Evolutionary conservation across 192 early-diverging fungal genomes (phyloP), one percentile per base, ranked within the genome.

Genomic region (Umbelopsis sp.): DNA sequence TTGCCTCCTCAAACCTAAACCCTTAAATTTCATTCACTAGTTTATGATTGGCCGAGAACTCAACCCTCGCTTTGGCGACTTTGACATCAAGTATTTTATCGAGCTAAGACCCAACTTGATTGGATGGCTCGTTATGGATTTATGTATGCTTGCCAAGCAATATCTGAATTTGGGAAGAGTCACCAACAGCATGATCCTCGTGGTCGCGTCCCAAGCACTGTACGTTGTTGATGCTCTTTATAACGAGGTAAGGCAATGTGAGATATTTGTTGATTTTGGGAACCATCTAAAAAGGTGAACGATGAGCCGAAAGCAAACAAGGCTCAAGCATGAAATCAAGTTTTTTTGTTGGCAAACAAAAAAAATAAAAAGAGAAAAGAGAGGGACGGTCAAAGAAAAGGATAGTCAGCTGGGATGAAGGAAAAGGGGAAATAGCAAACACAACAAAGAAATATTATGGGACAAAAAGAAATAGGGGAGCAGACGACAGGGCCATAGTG

Each of bases 41-140:
- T 97, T 94, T 69, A 95, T 93, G 74, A 95, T 99, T 53, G 97
- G 97, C 7, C 87, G 97, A 67, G 96, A 97, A 74, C 86, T 99
- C 50, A 99, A 97, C 81, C 97, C 97, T 64, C 90, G 97, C 30
- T 77, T 95, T 50, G 84, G 87, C 21, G 47, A 71, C 1, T 87
- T 97, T 53, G 97, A 99, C 72, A 82, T 99, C 72, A 99, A 99
- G 83, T 93, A 83, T 78, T 93, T 99, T 73, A 87, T 88, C 72
- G 97, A 97, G 81, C 86, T 99, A 51, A 83, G 96, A n/a, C 96
- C 96, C 3, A 96, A 96, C 2, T 81, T 99, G 49, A 93, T 97
- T 76, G 91, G 91, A 61, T 99, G 96, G 97, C 73, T 90, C 12
- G 30, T 94, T 33, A 71, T 97, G 23, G 93, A 97, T 80, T 74